Base-by-base conservation (phyloP, 805 yeast genomes). In the Saccharomyces eubayanus region DNA sequence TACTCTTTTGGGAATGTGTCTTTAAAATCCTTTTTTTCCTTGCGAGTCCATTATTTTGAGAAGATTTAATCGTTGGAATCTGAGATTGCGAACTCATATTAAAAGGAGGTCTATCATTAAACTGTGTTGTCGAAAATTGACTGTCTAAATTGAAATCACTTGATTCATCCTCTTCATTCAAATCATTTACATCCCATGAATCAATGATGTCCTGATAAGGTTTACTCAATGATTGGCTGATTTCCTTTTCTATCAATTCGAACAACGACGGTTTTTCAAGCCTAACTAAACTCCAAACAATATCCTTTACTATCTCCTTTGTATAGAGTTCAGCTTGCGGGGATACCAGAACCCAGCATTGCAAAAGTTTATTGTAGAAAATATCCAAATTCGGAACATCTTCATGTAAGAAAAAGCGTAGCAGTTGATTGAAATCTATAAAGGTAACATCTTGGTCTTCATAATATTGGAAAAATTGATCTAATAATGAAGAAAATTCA, bases 1-100 rank as follows among this genome's bases (percentile, higher is more conserved):
- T 16, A 3, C 11, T 21, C 16, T 16, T 36, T 16, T 36, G 43
- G 4, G 43, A 16, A 9, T 36, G 43, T 16, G 43, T 36, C 43
- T 16, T 36, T 5, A 36, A 8, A 2, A 36, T 36, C 16, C 11
- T 36, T 36, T 36, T 36, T 21, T 21, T 36, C 43, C 24, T 16
- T 36, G 43, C 9, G 6, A 16, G 24, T n/a, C 43, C 43, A 16
- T 16, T 36, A 28, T 1, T 45, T 53, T 67, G 71, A 6, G 72
- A 66, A 2, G 70, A 60, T 36, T 58, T 62, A 24, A 68, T 64
- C 2, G 62, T 62, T 4, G 71, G 71, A 40, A 66, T 66, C 45
- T 63, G 66, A 2, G 66, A 57, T 50, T 64, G 67, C 28, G 59
- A 56, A n/a, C 54, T 55, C 5, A 57, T 28, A 2, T 51, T 31